Evolutionary conservation across 208 protist species (phyloP).

Genomic region (Trypanosoma brucei): DNA sequence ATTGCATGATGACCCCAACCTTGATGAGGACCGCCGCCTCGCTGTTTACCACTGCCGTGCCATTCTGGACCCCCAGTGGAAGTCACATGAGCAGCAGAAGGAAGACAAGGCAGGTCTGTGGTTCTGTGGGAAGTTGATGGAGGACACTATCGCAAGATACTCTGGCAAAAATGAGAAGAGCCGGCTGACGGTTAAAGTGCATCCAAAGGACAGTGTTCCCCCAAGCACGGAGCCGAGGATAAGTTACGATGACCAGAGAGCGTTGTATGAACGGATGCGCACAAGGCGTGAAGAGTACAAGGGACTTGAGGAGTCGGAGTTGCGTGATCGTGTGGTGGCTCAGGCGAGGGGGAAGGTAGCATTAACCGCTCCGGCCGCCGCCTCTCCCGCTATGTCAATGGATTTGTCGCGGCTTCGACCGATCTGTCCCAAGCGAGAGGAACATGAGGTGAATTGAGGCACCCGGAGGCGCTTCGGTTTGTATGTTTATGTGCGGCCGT

Average conservation of each 20-base stretch:
- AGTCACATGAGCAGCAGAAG: conserved; percentile 35
- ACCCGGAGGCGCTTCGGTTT: not conserved
- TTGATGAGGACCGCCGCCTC: conserved; percentile 67
- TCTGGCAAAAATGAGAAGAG: conserved; percentile 66
- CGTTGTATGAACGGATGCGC: conserved; percentile 45
- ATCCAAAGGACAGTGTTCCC: conserved; percentile 41
- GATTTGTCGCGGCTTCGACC: conserved; percentile 33
- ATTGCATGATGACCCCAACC: conserved; percentile 59
- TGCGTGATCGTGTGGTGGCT: conserved; percentile 60
- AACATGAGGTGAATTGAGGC: conserved; percentile 27
- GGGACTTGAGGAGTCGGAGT: conserved; percentile 67
- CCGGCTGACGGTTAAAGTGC: conserved; percentile 66
- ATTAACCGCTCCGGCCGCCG: conserved; percentile 12
- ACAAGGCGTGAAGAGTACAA: conserved; percentile 45
- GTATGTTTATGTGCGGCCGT: not conserved
- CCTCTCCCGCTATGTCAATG: conserved; percentile 1
- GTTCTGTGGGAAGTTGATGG: conserved; percentile 77
- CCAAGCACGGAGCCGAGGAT: conserved; percentile 73
- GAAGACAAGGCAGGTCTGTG: conserved; percentile 50
- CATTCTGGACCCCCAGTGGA: conserved; percentile 68
- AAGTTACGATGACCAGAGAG: conserved; percentile 77
- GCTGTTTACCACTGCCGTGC: conserved; percentile 79
- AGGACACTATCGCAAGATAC: conserved; percentile 39
- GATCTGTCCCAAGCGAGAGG: conserved; percentile 50
- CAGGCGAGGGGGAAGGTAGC: conserved; percentile 43